Evolutionary conservation across 495 filamentous ascomycete species (phyloP), one percentile per base, ranked within the genome.

Genomic region (Neurospora hispaniola): DNA sequence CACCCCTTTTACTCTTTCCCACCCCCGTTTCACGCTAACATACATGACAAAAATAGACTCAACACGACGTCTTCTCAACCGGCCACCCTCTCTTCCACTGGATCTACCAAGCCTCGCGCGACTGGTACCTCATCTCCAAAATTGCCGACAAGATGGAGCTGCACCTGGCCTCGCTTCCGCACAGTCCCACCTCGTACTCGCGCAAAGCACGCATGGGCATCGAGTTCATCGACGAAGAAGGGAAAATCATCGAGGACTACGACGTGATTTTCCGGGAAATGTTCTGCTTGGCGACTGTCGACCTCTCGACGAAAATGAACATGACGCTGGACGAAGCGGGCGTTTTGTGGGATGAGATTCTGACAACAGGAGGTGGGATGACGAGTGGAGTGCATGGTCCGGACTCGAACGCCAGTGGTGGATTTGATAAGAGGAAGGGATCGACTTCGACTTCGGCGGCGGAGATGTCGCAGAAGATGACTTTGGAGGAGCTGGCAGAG

Each of bases 41-140:
- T 6, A 5, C 35, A 38, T 23, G 70, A 70, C 76, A 90, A 4
- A 4, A 27, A 20, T 27, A 77, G 87, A 89, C 88, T 3, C 90
- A 92, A 73, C 87, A 92, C 71, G 93, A 97, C 70, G 86, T 89
- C 40, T 93, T 97, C 75, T 89, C 89, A 42, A 89, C 90, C 48
- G 87, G 87, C 16, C 93, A 97, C 77, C 89, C 91, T 3, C 89
- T 93, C 12, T 97, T 96, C 79, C 89, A 94, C 40, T 97, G 94
- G 94, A 88, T 94, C 68, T 96, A 92, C 78, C 88, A 92, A 71
- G 92, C 92, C 14, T 91, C 90, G 43, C 87, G 89, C 31, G 88
- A 93, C 78, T 97, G 94, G 94, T 77, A 80, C 8, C 85, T 86
- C 31, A 84, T 97, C 23, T 85, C 84, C 69, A 86, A 89, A 39